These are phyloP conservation scores for Paraphaeosphaeria sporulosa DNA, from an alignment of 2,329 filamentous ascomycete genomes.

Conservation along the genomic window DNA sequence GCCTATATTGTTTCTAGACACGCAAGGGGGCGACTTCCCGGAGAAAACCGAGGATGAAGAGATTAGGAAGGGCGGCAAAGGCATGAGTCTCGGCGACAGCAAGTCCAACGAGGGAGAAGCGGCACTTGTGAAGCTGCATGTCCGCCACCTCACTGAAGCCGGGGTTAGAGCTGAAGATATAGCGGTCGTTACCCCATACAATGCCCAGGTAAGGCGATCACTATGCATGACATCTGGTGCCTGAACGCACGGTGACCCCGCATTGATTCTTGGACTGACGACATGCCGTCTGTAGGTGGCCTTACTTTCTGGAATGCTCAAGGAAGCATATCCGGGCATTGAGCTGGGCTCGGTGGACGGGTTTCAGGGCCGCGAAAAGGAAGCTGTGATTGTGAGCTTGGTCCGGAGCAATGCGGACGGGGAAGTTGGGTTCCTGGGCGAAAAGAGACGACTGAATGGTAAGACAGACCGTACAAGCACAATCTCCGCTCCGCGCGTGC, in stretches of 20 bases:
- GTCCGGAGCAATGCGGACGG: slow-evolving; percentile 87
- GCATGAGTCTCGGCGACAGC: slow-evolving; percentile 70
- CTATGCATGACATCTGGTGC: slow-evolving; percentile 16
- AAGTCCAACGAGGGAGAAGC: slow-evolving; percentile 95
- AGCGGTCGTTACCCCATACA: slow-evolving; percentile 94
- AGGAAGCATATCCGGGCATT: slow-evolving; percentile 81
- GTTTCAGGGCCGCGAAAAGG: slow-evolving; percentile 97
- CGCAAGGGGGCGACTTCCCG: slow-evolving; percentile 90
- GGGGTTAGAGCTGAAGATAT: slow-evolving; percentile 86
- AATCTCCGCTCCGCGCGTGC: too few species aligned
- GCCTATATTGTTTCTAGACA: slow-evolving; percentile 93
- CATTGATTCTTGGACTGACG: slow-evolving; percentile 19
- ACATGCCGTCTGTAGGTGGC: slow-evolving; percentile 65
- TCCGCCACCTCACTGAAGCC: slow-evolving; percentile 75
- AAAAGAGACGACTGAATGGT: slow-evolving; percentile 94
- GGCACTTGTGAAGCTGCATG: slow-evolving; percentile 78
- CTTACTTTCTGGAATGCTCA: slow-evolving; percentile 76
- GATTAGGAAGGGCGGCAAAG: slow-evolving; percentile 56
- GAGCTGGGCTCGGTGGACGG: slow-evolving; percentile 97
- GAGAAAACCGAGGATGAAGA: slow-evolving; percentile 82
- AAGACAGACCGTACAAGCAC: slow-evolving; percentile 36
- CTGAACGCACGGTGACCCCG: slow-evolving; percentile 19
- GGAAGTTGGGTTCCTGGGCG: slow-evolving; percentile 91
- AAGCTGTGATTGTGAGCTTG: slow-evolving; percentile 91
- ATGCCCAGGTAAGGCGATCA: slow-evolving; percentile 73